A percentile compares a stretch with the other conserved stretches of the same genome.
Evolutionary conservation across 352 stramenopile species (phyloP).

Genomic region (Blastocystis sp.): DNA sequence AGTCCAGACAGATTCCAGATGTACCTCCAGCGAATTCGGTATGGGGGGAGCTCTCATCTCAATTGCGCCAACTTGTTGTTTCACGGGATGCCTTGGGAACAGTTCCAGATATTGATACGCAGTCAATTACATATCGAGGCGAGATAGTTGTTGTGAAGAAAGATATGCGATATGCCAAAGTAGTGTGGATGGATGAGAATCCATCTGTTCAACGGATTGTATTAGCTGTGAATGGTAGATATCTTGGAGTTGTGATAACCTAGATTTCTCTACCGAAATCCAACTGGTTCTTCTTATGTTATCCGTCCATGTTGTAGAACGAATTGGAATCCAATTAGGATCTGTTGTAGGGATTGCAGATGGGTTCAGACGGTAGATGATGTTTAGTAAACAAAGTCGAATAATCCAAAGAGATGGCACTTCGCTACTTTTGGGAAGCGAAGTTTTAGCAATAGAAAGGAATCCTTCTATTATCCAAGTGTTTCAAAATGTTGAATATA

Average conservation of each 20-base stretch:
- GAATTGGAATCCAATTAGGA: not conserved
- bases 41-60: not conserved
- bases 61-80: not conserved
- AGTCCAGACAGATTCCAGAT: not conserved
- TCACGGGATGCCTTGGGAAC: not conserved
- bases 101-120: not conserved
- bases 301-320: not conserved
- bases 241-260: not conserved
- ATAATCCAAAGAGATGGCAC: not conserved
- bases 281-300: constrained; percentile 3
- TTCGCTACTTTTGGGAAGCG: not conserved
- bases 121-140: not conserved
- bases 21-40: not conserved
- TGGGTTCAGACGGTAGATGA: not conserved
- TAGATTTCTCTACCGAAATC: not conserved
- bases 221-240: not conserved
- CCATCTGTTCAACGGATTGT: not conserved
- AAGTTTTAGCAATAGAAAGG: not conserved
- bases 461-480: not conserved
- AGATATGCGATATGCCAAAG: not conserved
- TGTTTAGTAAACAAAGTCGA: not conserved
- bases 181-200: not conserved
- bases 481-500: not conserved
- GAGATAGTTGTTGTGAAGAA: not conserved
- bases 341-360: not conserved